These are phyloP conservation scores for Phytopythium vexans DNA, from an alignment of 352 stramenopile species.

Conservation along the genomic window DNA sequence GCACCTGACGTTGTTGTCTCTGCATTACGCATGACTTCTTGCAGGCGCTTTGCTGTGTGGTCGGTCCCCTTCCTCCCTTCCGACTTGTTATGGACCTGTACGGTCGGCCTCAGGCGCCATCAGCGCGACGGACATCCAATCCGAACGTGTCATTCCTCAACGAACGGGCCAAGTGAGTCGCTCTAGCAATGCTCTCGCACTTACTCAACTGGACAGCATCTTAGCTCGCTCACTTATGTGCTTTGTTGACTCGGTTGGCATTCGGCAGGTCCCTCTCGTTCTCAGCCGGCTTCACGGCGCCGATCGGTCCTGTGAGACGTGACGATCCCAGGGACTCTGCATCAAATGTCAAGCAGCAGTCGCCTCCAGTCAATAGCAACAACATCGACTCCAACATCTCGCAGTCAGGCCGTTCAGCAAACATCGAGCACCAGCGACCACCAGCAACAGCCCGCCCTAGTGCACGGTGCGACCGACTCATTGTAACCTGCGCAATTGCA, in stretches of 20 bases:
- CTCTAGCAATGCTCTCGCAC: not conserved
- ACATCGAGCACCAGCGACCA: no score
- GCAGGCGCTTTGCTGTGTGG: no score
- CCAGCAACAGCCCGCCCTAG: no score
- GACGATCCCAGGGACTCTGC: no score
- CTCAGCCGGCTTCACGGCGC: conserved; percentile 21
- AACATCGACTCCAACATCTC: conserved; percentile 1
- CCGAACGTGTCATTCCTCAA: conserved; percentile 39
- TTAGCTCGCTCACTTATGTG: not conserved
- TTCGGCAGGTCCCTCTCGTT: conserved; percentile 24
- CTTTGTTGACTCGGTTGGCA: conserved; percentile 1
- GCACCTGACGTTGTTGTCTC: not conserved
- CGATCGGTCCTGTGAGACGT: not conserved
- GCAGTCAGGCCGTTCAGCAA: no score
- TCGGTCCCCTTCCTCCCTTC: no score
- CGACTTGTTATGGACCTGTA: conserved; percentile 33
- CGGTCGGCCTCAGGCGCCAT: conserved; percentile 25
- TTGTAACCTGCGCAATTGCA: no score
- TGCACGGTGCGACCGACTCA: no score
- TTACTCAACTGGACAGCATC: no score
- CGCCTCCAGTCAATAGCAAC: conserved; percentile 6
- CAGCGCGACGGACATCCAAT: conserved; percentile 8
- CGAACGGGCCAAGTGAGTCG: conserved; percentile 25
- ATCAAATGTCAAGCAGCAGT: not conserved
- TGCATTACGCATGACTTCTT: conserved; percentile 2